These are phyloP conservation scores for Uncinocarpus reesii DNA, from an alignment of 2,329 filamentous ascomycete species.

Conservation along the genomic window DNA sequence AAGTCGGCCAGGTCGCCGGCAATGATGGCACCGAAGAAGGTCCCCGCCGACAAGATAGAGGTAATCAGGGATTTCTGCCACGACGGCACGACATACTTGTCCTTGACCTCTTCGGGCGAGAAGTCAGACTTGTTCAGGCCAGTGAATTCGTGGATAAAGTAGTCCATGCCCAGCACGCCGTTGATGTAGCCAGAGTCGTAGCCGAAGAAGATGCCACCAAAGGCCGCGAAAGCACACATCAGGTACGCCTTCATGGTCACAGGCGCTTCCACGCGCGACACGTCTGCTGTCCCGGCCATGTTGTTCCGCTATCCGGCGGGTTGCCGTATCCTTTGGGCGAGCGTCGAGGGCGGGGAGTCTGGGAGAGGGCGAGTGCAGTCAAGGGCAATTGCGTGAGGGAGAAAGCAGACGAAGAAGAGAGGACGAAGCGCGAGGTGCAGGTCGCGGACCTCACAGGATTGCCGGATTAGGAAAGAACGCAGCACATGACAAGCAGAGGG, in stretches of 20 bases:
- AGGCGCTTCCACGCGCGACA: conserved; percentile 48
- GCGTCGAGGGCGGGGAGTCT: background rate
- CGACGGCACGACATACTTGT: conserved; percentile 36
- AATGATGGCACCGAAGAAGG: conserved; percentile 68
- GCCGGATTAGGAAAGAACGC: background rate
- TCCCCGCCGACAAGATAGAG: conserved; percentile 66
- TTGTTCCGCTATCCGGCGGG: background rate
- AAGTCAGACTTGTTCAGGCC: conserved; percentile 24
- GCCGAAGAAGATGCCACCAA: conserved; percentile 52
- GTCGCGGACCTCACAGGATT: background rate
- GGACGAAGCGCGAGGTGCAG: background rate
- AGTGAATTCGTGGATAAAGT: conserved; percentile 31
- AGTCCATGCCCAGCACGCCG: conserved; percentile 43
- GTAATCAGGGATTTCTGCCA: conserved; percentile 53
- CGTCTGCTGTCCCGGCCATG: conserved; percentile 38
- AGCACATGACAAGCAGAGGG: background rate
- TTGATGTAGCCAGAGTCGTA: conserved; percentile 50
- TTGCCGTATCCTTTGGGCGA: background rate
- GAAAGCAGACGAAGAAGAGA: background rate
- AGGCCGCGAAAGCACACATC: conserved; percentile 51
- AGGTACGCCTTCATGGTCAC: conserved; percentile 51
- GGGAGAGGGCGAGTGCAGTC: background rate
- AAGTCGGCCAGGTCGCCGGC: conserved; percentile 67
- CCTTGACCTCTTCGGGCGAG: background rate
- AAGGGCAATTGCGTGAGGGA: background rate